Conservation (phyloP, 306 rosid species). For the Acmispon strigosus region DNA sequence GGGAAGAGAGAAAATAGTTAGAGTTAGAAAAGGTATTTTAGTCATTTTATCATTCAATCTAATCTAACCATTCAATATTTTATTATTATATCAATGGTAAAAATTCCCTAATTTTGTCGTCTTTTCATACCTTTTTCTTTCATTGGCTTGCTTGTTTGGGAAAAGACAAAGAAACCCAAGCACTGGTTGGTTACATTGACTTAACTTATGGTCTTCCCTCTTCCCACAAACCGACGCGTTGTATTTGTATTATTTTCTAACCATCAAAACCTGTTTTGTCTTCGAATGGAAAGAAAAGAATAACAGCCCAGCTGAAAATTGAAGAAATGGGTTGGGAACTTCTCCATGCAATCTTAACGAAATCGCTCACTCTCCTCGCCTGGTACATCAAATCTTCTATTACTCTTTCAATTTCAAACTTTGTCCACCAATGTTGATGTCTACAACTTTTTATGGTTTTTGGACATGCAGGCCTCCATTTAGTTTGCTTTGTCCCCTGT, state of each 20-base stretch:
- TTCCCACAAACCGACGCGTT: background rate
- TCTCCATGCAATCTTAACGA: constrained; percentile 10
- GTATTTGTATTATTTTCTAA: background rate
- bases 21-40: too few relatives aligned
- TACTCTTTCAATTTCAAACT: background rate
- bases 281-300: background rate
- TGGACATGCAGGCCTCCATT: constrained; percentile 53
- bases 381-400: background rate
- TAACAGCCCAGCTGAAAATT: background rate
- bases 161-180: background rate
- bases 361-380: constrained; percentile 21
- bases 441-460: background rate
- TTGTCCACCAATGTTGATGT: background rate
- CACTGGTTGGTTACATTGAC: background rate
- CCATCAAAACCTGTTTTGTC: background rate
- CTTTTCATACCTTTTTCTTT: too few relatives aligned
- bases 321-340: constrained; percentile 29
- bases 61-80: too few relatives aligned
- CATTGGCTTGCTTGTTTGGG: background rate
- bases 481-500: constrained; percentile 43
- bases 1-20: too few relatives aligned
- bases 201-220: background rate
- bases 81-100: too few relatives aligned
- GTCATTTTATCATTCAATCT: too few relatives aligned
- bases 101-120: too few relatives aligned